These are phyloP conservation scores for Solanum chacoense DNA, from an alignment of 305 asterid genomes.

Conservation along the genomic window DNA sequence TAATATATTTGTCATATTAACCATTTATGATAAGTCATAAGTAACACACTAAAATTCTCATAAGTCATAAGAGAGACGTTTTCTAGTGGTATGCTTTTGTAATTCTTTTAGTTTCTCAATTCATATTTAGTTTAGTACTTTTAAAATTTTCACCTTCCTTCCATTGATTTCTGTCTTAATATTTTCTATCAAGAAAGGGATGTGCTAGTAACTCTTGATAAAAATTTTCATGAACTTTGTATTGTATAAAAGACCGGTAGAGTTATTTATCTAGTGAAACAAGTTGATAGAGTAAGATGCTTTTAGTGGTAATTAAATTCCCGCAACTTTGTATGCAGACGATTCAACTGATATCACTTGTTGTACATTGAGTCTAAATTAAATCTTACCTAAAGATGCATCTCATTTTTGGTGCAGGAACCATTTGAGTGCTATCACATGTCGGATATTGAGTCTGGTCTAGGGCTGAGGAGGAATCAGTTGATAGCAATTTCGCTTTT, in stretches of 20 bases:
- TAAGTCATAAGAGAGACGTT: background rate
- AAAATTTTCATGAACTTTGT: background rate
- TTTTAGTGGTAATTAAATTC: background rate
- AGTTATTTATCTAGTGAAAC: background rate
- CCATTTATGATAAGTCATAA: background rate
- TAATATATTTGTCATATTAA: background rate
- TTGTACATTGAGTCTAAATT: background rate
- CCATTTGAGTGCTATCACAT: conserved; percentile 81
- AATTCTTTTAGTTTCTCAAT: background rate
- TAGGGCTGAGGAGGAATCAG: conserved; percentile 72
- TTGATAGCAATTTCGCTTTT: conserved; percentile 76
- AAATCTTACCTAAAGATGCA: background rate
- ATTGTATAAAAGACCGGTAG: background rate
- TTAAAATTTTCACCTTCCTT: background rate
- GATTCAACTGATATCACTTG: background rate
- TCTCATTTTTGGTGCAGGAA: conserved; percentile 42
- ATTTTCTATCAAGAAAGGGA: background rate
- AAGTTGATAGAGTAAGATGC: background rate
- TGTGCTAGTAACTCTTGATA: background rate
- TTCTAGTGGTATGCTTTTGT: background rate
- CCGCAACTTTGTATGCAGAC: background rate
- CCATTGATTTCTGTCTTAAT: background rate
- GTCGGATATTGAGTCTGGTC: conserved; percentile 74
- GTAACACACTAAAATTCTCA: background rate
- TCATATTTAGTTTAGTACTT: background rate